phyloP scores from a whole-genome alignment of 768 basidiomycete species.

The Hemileccinum impolitum region DNA sequence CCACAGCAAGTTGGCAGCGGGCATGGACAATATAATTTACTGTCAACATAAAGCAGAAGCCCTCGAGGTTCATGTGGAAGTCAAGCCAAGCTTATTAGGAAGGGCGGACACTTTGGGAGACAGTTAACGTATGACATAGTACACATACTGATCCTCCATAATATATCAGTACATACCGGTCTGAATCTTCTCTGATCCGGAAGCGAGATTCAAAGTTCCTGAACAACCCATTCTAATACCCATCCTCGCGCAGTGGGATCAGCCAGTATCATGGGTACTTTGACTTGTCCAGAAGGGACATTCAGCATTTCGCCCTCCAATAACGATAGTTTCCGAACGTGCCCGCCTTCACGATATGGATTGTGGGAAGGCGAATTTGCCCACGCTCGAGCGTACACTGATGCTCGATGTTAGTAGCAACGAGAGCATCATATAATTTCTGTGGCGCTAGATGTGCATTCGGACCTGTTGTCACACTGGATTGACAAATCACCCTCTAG shows the following conservation, averaged over 20 bases:
- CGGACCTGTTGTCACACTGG: not conserved
- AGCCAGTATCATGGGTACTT: constrained; percentile 11
- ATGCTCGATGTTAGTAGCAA: not conserved
- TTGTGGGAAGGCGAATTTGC: constrained; percentile 12
- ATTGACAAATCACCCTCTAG: not conserved
- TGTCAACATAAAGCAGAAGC: no score
- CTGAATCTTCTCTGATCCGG: no score
- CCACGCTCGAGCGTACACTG: not conserved
- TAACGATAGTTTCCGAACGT: constrained; percentile 20
- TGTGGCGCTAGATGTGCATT: not conserved
- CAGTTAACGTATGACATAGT: no score
- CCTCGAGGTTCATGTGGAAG: no score
- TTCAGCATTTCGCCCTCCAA: constrained; percentile 5
- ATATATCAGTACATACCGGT: no score
- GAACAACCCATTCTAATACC: constrained; percentile 14
- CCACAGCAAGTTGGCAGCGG: no score
- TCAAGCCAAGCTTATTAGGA: no score
- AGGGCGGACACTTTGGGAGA: no score
- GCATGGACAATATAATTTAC: no score
- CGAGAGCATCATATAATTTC: constrained; percentile 6
- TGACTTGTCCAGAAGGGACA: constrained; percentile 7
- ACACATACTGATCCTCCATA: no score
- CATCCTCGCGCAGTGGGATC: constrained; percentile 5
- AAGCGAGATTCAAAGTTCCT: constrained; percentile 16
- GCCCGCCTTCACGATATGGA: constrained; percentile 19